Percentiles rank a stretch among this genome's conserved stretches.
These are phyloP conservation scores for Ensete glaucum DNA, from an alignment of 176 grass and related monocot species.

Conservation along the genomic window DNA sequence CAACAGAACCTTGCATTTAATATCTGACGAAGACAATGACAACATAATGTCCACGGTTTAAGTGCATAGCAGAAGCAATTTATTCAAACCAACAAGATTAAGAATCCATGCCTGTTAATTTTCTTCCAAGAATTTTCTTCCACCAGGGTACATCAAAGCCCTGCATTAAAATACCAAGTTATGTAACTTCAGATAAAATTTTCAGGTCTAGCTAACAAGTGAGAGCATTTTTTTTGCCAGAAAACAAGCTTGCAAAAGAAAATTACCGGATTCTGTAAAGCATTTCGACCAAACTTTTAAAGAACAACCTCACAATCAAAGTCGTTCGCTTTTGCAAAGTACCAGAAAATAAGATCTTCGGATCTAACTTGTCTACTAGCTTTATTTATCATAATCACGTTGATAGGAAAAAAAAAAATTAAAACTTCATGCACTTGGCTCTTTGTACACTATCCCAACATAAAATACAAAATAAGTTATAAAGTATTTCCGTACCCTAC, in stretches of 20 bases:
- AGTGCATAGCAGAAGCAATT: neutral
- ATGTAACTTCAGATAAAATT: neutral
- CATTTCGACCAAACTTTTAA: no score
- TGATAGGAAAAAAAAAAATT: neutral
- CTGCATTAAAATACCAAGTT: slow-evolving; percentile 34
- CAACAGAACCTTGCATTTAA: slow-evolving; percentile 7
- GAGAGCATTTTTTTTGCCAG: no score
- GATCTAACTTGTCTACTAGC: neutral
- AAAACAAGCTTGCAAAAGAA: no score
- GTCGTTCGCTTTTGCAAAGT: no score
- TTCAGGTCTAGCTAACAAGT: neutral
- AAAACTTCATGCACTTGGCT: neutral
- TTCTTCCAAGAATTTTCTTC: slow-evolving; percentile 74
- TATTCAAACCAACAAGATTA: neutral
- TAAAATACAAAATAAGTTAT: no score
- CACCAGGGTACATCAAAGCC: slow-evolving; percentile 77
- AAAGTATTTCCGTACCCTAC: slow-evolving; percentile 31
- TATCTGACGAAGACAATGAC: neutral
- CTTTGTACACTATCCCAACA: neutral
- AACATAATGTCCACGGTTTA: neutral
- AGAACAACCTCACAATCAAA: no score
- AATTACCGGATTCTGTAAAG: no score
- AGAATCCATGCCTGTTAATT: slow-evolving; percentile 52
- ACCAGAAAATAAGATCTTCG: neutral
- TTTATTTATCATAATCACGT: neutral